A percentile compares a stretch with the other conserved stretches of the same genome.
Conservation (phyloP, 306 rosid genomes). For the Prunus mira region DNA sequence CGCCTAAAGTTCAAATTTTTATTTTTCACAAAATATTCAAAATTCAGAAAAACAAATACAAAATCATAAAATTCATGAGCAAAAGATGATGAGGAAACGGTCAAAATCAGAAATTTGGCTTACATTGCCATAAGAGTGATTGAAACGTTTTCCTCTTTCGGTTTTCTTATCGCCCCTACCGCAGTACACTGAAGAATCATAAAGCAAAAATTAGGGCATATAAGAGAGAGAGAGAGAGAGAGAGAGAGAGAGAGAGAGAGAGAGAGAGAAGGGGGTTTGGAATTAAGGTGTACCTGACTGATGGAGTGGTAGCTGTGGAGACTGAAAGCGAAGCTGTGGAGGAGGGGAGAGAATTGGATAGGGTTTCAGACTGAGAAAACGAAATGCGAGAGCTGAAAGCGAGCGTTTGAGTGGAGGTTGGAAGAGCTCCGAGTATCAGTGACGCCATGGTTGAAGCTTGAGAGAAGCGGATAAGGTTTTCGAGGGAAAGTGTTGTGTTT, state of each 20-base stretch:
- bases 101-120: neutral
- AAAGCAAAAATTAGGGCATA: conserved; percentile 10
- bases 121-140: conserved; percentile 74
- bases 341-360: conserved; percentile 31
- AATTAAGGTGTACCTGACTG: conserved; percentile 41
- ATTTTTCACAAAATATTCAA: neutral
- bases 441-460: conserved; percentile 53
- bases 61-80: neutral
- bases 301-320: conserved; percentile 33
- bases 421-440: conserved; percentile 52
- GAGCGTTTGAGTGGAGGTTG: conserved; percentile 36
- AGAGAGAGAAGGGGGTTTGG: no score
- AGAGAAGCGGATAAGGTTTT: conserved; percentile 18
- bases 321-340: conserved; percentile 28
- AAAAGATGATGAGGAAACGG: neutral
- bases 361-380: conserved; percentile 60
- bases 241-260: no score
- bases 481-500: neutral
- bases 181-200: conserved; percentile 46
- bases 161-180: conserved; percentile 84
- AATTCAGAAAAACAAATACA: neutral
- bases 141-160: conserved; percentile 78
- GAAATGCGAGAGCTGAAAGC: conserved; percentile 46
- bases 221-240: neutral
- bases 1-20: conserved; percentile 36